Base-by-base conservation (phyloP, 805 yeast genomes). In the Blastobotrys parvus region DNA sequence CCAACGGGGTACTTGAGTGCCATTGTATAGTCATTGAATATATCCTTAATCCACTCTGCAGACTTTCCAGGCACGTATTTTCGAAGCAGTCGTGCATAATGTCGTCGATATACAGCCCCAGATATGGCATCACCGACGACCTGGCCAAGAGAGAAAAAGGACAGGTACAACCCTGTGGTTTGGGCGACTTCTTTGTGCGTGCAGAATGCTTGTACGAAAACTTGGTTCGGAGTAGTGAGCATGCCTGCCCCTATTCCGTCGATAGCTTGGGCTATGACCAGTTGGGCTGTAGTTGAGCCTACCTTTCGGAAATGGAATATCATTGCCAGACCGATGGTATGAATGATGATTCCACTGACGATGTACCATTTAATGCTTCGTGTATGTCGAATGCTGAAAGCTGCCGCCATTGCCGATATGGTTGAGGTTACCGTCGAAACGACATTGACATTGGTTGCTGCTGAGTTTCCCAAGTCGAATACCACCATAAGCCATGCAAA, bases 171-270 rank as follows among this genome's bases (percentile, higher is more conserved):
- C n/a, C 45, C 41, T 17, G 44, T 41, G 4, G 44, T 33, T 3
- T 39, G 41, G 7, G 45, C 47, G 3, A 43, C 47, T 3, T 45
- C 45, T 16, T 35, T 23, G 32, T 41, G 47, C 3, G 32, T 17
- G 18, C 39, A 36, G 8, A 31, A 38, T 1, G 41, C 36, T 35
- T 45, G 47, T 5, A 44, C 38, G 37, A 32, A 34, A 13, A 44
- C 46, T 29, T 32, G 31, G 25, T 33, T 23, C 3, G 80, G 69
- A 53, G 77, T 78, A 11, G 81, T 75, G 65, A 80, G 77, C 59
- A 80, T 74, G 17, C 84, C 84, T 33, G 82, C 82, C 51, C 84
- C 87, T 44, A 81, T 69, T 50, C 88, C 88, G 50, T 78, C 61
- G 15, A 82, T 55, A 55, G 78, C 71, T 51, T 75, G 68, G 4